These are phyloP conservation scores for Croton laevigatus DNA, from an alignment of 441 rosid genomes.

Conservation along the genomic window DNA sequence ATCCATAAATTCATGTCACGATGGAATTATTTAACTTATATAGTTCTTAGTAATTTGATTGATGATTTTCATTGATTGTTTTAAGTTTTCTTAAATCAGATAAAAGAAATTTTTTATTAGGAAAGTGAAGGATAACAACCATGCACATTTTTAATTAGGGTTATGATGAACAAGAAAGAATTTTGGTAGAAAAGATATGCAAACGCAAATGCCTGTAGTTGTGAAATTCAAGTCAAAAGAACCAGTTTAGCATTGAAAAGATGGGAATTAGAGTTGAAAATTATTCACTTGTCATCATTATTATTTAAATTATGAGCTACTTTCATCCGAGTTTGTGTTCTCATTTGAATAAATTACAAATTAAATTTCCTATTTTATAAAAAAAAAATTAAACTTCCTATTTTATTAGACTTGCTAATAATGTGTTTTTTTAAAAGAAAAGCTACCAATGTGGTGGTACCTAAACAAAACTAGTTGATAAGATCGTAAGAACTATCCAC, in stretches of 20 bases:
- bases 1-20: too few relatives aligned
- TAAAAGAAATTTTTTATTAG: too few relatives aligned
- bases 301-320: neutral
- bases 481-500: too few relatives aligned
- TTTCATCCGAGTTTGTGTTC: neutral
- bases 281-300: neutral
- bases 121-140: neutral
- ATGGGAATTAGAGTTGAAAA: neutral
- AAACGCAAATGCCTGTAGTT: neutral
- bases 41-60: too few relatives aligned
- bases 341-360: too few relatives aligned
- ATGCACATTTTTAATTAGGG: neutral
- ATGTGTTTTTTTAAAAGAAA: too few relatives aligned
- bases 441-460: too few relatives aligned
- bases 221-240: constrained; percentile 3
- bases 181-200: neutral
- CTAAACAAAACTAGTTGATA: too few relatives aligned
- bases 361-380: neutral
- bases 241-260: neutral
- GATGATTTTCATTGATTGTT: too few relatives aligned
- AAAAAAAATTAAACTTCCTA: too few relatives aligned
- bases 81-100: too few relatives aligned
- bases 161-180: neutral
- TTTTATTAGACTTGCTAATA: neutral
- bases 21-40: too few relatives aligned